These are phyloP conservation scores for Colletotrichum godetiae DNA, from an alignment of 2,329 filamentous ascomycete species.

Conservation along the genomic window DNA sequence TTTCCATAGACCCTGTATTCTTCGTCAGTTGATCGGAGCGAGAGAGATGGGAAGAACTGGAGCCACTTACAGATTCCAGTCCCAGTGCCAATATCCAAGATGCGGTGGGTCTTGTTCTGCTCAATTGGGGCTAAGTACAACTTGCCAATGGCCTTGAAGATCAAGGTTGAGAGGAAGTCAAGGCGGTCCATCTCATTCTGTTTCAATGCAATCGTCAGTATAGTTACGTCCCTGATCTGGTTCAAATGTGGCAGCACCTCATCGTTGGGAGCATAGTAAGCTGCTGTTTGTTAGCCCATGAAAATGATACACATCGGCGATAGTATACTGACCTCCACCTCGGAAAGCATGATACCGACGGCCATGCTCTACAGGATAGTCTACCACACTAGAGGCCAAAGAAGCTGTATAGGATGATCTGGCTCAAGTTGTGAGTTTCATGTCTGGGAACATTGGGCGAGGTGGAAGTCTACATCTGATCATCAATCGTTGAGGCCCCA, in stretches of 20 bases:
- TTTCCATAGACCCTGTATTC: slow-evolving; percentile 1
- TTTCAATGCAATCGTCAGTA: background rate
- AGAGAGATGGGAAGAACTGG: background rate
- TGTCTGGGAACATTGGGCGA: background rate
- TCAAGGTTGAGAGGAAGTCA: slow-evolving; percentile 8
- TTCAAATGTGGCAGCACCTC: background rate
- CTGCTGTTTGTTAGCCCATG: background rate
- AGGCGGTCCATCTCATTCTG: slow-evolving; percentile 17
- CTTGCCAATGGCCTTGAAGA: background rate
- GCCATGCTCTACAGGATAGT: slow-evolving; percentile 22
- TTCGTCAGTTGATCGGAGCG: background rate
- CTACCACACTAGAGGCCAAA: background rate
- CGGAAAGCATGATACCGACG: slow-evolving; percentile 27
- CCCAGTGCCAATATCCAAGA: slow-evolving; percentile 70
- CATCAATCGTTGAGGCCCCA: background rate
- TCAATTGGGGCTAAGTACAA: slow-evolving; percentile 23
- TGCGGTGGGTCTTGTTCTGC: slow-evolving; percentile 41
- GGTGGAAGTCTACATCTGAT: background rate
- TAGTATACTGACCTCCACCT: background rate
- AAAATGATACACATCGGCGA: background rate
- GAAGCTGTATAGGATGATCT: background rate
- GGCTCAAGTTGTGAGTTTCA: background rate
- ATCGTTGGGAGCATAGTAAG: background rate
- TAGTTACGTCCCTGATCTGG: background rate
- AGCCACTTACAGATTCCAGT: slow-evolving; percentile 64